Evolutionary conservation across 2,329 filamentous ascomycete genomes (phyloP).

Genomic region (Diplocarpon rosae): DNA sequence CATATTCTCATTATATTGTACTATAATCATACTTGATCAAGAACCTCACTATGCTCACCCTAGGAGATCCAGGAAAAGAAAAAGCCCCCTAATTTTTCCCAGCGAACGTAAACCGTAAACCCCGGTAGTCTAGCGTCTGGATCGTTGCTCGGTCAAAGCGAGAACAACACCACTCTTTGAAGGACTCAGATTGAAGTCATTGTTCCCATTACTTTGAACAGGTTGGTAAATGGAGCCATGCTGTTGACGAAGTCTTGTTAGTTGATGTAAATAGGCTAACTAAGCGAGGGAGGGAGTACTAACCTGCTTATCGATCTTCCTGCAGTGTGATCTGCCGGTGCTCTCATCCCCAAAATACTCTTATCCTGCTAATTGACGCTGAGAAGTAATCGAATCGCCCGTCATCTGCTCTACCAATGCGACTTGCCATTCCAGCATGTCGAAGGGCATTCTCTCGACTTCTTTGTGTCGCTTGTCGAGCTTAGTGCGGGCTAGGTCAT

Average conservation of each 20-base stretch:
- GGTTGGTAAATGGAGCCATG: background rate
- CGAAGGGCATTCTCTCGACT: background rate
- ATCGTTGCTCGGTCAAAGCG: too few relatives aligned
- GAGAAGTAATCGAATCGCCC: background rate
- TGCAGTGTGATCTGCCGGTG: background rate
- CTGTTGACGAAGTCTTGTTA: background rate
- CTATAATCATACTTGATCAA: too few relatives aligned
- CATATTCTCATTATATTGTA: too few relatives aligned
- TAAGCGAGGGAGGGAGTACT: background rate
- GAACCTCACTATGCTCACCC: too few relatives aligned
- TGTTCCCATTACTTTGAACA: background rate
- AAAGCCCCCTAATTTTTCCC: too few relatives aligned
- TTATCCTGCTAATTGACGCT: background rate
- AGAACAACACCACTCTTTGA: too few relatives aligned
- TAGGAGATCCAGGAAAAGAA: too few relatives aligned
- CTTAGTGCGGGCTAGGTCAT: background rate
- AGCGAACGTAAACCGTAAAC: too few relatives aligned
- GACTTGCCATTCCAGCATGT: slow-evolving; percentile 1
- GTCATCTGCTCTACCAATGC: background rate
- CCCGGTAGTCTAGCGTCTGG: too few relatives aligned
- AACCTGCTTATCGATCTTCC: background rate
- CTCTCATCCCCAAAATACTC: slow-evolving; percentile 1
- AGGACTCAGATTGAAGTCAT: too few relatives aligned
- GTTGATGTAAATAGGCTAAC: background rate
- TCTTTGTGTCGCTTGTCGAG: background rate